Base-by-base conservation (phyloP, 345 rosid species). In the Rhodomyrtus tomentosa region DNA sequence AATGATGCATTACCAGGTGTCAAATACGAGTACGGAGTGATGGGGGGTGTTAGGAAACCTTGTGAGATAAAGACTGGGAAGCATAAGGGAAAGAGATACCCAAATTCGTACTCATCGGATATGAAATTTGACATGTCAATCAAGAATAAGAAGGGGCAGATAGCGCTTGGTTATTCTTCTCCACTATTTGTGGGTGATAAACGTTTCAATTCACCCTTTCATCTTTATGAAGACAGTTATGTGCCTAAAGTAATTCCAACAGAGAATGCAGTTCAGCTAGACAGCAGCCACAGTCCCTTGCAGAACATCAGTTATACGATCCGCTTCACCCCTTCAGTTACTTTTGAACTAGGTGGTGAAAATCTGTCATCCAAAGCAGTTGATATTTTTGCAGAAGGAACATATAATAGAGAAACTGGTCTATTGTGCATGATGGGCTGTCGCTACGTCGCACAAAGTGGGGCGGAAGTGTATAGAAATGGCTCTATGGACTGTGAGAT, bases 401-500 rank as follows among this genome's bases (percentile, higher is more conserved):
- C 87, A 6, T 95, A 96, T 85, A 88, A 92, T 89, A 84, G 87
- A 51, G 87, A 90, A 55, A 89, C 89, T 48, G 98, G 99, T 85
- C 88, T 86, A 81, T 87, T 96, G 82, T 96, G 99, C 88, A 93
- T 96, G 99, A 87, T 93, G 56, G 99, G 98, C 25, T 96, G 99
- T 87, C 91, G 89, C 83, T 83, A 85, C 21, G n/a, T 87, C 58
- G 72, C 84, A 79, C 83, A 85, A 82, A 83, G 87, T 22, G 82
- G 84, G 86, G 80, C 50, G 6, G 76, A 16, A 15, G 82, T 86
- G 50, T 82, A 45, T 38, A 87, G 52, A 84, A 83, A 87, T 83
- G 83, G 84, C 50, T 86, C 92, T n/a, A 52, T 87, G 53, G 98
- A 96, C 85, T 95, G 99, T 84, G 87, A 91, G 82, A 88, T 96